Base-by-base conservation (phyloP, 2,329 filamentous ascomycete genomes). In the Davidsoniella virescens region DNA sequence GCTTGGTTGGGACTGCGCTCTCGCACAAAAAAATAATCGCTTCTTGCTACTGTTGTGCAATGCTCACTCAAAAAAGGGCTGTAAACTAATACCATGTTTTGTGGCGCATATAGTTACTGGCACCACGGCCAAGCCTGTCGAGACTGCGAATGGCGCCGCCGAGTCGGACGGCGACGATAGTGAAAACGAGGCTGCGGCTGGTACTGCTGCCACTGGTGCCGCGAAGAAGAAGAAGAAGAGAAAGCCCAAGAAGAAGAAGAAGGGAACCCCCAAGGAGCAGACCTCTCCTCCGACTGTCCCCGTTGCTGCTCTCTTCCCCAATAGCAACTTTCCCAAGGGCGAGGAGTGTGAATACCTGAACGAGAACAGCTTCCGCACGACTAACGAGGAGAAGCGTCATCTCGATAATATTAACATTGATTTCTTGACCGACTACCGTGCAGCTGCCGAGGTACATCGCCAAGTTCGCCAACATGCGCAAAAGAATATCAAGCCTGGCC, bases 191-290 rank as follows among this genome's bases (percentile, higher is more conserved):
- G 48, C 36, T 25, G 37, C 39, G 2, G 36, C 29, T 25, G 44
- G 17, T 20, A 14, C 47, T 23, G 29, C 52, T 10, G 52, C 44
- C 16, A 46, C 43, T 14, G 49, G 47, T 26, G 46, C 46, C 8
- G 40, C 53, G 20, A 82, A 83, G 63, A 87, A 87, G 69, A 87
- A 87, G 69, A 90, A 88, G 72, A 87, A 86, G 73, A 85, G 80
- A 71, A 82, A 78, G 67, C 76, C 80, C 62, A 80, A 78, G 64
- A 82, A 78, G 70, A 82, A 83, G 73, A 83, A 79, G 64, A 73
- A 74, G 66, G 73, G 72, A 64, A 63, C 64, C 14, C 71, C 80
- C 47, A 86, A 82, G 51, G 71, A 73, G 44, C 86, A 93, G 66
- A 82, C 82, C n/a, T 72, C 77, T 48, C 85, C 86, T 29, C 86